Percentiles rank a stretch among this genome's conserved stretches.
These are phyloP conservation scores for Meira miltonrushii DNA, from an alignment of 1,284 basidiomycete species.

Conservation along the genomic window DNA sequence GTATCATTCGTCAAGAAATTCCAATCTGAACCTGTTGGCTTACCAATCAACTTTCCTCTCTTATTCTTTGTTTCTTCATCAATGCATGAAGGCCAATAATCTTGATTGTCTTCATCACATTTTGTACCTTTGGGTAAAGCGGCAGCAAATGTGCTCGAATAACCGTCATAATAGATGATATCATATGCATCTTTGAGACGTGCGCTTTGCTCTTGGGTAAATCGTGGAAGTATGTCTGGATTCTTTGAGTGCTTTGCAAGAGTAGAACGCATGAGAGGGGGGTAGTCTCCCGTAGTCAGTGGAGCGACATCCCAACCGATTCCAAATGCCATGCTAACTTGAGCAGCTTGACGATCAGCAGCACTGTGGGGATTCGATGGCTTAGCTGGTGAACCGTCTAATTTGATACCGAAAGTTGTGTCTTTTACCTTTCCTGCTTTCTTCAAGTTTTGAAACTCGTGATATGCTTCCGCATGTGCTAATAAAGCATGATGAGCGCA, in stretches of 20 bases:
- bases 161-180: constrained; percentile 16
- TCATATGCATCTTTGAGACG: constrained; percentile 14
- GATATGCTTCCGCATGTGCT: constrained; percentile 13
- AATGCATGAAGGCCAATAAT: constrained; percentile 15
- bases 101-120: constrained; percentile 9
- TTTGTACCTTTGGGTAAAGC: constrained; percentile 3
- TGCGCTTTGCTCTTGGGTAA: constrained; percentile 10
- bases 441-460: constrained; percentile 16
- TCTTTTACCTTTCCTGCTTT: constrained; percentile 10
- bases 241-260: background rate
- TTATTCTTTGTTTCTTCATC: background rate
- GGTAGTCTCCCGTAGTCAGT: constrained; percentile 14
- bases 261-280: constrained; percentile 1
- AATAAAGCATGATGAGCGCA: constrained; percentile 18
- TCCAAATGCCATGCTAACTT: constrained; percentile 12
- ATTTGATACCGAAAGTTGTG: constrained; percentile 16
- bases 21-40: constrained; percentile 13
- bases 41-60: constrained; percentile 11
- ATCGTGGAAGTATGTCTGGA: constrained; percentile 7
- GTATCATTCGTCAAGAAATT: constrained; percentile 18
- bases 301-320: constrained; percentile 17
- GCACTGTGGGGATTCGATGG: constrained; percentile 4
- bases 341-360: constrained; percentile 4
- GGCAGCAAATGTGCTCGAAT: constrained; percentile 11
- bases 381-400: constrained; percentile 12